Conservation (phyloP, 495 filamentous ascomycete species). For the Aspergillus nanangensis region DNA sequence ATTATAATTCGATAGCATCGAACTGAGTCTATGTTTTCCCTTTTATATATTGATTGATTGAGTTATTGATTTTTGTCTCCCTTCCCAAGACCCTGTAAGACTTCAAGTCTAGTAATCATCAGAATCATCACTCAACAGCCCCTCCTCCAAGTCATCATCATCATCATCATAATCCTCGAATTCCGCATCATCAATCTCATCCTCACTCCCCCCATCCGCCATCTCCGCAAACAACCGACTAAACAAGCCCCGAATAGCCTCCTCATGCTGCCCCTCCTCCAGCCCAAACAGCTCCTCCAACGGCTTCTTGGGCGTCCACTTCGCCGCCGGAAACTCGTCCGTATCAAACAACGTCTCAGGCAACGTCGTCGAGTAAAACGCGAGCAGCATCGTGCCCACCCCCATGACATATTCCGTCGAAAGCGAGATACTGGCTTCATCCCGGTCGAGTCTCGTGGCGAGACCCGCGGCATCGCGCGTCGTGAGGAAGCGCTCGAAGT, state of each 20-base stretch:
- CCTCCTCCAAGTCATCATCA: conserved; percentile 1
- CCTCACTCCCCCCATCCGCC: not conserved
- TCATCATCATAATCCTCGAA: conserved; percentile 4
- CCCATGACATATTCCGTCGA: conserved; percentile 12
- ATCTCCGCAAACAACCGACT: conserved; percentile 7
- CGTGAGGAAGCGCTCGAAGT: conserved; percentile 2
- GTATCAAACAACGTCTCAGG: conserved; percentile 9
- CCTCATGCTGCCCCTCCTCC: conserved; percentile 5
- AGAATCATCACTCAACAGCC: conserved; percentile 7
- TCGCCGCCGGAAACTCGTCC: conserved; percentile 1
- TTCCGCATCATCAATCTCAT: conserved; percentile 3
- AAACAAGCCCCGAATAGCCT: conserved; percentile 4
- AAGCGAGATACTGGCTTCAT: conserved; percentile 6
- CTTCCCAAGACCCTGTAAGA: too few species aligned
- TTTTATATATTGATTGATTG: too few species aligned
- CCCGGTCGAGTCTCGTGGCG: conserved; percentile 7
- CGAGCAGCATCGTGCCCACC: conserved; percentile 5
- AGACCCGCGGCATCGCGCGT: conserved; percentile 1
- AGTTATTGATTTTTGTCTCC: too few species aligned
- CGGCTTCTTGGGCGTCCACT: conserved; percentile 7
- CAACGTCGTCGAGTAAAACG: conserved; percentile 2
- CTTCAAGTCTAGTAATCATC: conserved; percentile 6
- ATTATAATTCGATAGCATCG: too few species aligned
- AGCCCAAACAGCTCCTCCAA: conserved; percentile 1
- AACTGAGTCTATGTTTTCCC: too few species aligned